Base-by-base conservation (phyloP, 441 rosid genomes). In the Kokia cookei region DNA sequence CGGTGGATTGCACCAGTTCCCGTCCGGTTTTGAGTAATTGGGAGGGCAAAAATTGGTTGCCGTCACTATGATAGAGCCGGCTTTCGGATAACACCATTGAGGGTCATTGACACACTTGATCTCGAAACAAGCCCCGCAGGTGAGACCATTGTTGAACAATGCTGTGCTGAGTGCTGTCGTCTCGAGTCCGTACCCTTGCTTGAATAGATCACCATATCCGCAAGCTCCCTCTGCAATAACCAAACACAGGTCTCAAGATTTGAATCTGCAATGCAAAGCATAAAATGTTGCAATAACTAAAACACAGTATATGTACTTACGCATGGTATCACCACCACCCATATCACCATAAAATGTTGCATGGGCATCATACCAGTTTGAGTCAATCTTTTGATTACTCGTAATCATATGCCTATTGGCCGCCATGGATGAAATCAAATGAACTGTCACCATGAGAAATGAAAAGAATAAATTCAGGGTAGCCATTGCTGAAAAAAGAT, bases 1-100 rank as follows among this genome's bases (percentile, higher is more conserved):
- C 3, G 96, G 92, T 3, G 91, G 90, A 50, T 89, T 89, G 80
- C 95, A 89, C 92, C 93, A 89, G 35, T 27, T 8, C 1, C 12
- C 50, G 1, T 47, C 69, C 0, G 79, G 0, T 7, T 80, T 79
- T 1, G 74, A 1, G 78, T 75, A 64, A 73, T 85, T 53, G 0
- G 90, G 86, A 13, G 93, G 96, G 75, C 94, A 91, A 24, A 88
- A 87, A 55, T 89, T 91, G 15, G 93, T 89, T 15, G 91, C 93
- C 0, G 93, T 89, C 67, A 89, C 65, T 35, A 7, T 85, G 74
- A 89, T 84, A 7, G 79, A 10, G 19, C 82, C 82, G 0, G 84
- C 82, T 0, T 65, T 42, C 26, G 68, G 82, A n/a, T 69, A 55
- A 78, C 93, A 90, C 91, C 88, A 85, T 64, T 86, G 76, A 11